Evolutionary conservation across 2,329 filamentous ascomycete genomes (phyloP).

Genomic region (Monilinia aucupariae): DNA sequence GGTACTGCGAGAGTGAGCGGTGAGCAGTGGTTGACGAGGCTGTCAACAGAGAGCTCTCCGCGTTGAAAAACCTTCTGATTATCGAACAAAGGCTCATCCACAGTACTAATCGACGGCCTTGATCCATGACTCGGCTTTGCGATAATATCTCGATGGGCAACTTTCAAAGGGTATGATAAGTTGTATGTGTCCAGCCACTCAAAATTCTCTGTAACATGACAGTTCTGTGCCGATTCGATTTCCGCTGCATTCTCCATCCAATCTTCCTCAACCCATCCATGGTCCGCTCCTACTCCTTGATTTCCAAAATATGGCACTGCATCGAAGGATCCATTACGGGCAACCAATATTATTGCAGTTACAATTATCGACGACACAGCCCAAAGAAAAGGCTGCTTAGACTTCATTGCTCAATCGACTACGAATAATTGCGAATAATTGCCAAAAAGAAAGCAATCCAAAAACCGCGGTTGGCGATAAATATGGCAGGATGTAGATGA

Average conservation of each 20-base stretch:
- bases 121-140: constrained; percentile 18
- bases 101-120: constrained; percentile 26
- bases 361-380: constrained; percentile 3
- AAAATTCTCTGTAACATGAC: neutral
- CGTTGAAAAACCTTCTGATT: constrained; percentile 24
- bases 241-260: neutral
- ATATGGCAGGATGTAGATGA: neutral
- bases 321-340: neutral
- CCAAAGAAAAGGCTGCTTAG: neutral
- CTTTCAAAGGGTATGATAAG: constrained; percentile 30
- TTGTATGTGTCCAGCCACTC: constrained; percentile 23
- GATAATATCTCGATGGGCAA: constrained; percentile 31
- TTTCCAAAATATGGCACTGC: constrained; percentile 1
- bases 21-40: constrained; percentile 25
- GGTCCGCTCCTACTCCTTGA: neutral
- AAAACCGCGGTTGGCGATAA: neutral
- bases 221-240: neutral
- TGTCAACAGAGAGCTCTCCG: constrained; percentile 21
- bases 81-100: constrained; percentile 31
- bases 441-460: neutral
- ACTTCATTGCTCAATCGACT: constrained; percentile 8
- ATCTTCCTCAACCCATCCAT: neutral
- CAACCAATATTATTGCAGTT: neutral
- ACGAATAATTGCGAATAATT: neutral
- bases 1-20: constrained; percentile 30